phyloP scores from a whole-genome alignment of 106 monocot species.

The Acorus gramineus region DNA sequence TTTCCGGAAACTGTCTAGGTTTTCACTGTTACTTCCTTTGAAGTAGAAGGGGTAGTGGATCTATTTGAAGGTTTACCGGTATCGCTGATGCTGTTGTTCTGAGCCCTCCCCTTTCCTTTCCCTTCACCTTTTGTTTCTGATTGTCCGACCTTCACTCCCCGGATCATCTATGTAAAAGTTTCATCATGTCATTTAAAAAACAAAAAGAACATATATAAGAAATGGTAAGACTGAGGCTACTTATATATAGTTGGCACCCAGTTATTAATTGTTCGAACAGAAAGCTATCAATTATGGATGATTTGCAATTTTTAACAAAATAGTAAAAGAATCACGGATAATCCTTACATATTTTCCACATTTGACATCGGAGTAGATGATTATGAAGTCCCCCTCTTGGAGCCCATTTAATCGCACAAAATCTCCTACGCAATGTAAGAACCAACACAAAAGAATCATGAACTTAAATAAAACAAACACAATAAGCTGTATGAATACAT shows the following conservation, averaged over 20 bases:
- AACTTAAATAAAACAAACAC: neutral
- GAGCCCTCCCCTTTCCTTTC: too few relatives aligned
- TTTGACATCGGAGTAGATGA: constrained; percentile 68
- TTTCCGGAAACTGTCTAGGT: too few relatives aligned
- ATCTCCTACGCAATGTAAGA: constrained; percentile 30
- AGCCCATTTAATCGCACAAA: constrained; percentile 64
- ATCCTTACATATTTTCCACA: constrained; percentile 60
- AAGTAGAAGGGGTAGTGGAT: too few relatives aligned
- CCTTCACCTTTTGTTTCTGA: too few relatives aligned
- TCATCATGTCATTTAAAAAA: neutral
- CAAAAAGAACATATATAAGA: neutral
- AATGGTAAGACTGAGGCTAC: too few relatives aligned
- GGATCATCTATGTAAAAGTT: constrained; percentile 30
- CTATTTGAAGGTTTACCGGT: too few relatives aligned
- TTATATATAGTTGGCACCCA: too few relatives aligned
- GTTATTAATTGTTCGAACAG: neutral
- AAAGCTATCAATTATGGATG: neutral
- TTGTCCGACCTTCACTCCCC: constrained; percentile 58
- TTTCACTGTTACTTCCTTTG: too few relatives aligned
- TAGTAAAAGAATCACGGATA: neutral
- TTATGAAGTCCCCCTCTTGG: constrained; percentile 76
- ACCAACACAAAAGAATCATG: neutral
- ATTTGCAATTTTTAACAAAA: neutral
- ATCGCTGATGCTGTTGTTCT: too few relatives aligned
- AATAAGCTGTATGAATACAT: neutral